Base-by-base conservation (phyloP, 331 rosid species). In the Dryas integrifolia region DNA sequence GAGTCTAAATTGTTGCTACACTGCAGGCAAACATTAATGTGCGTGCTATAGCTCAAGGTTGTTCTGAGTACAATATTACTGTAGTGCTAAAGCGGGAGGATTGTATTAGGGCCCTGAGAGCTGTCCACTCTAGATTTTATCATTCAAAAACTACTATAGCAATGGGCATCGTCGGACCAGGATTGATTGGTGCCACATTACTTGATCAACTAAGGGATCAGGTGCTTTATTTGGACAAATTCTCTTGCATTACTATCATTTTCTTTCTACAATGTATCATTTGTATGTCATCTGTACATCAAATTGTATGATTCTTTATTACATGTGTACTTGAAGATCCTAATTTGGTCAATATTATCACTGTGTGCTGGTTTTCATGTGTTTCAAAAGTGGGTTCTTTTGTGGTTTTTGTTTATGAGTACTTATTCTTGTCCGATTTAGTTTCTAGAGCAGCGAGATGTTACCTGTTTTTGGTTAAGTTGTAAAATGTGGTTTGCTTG, bases 31-130 rank as follows among this genome's bases (percentile, higher is more conserved):
- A 79, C 75, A 85, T 95, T 58, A 95, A 95, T 80, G 95, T 95
- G 53, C 98, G 98, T 41, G 98, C 98, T 65, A 95, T 95, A 72
- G 98, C 98, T 61, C 98, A 95, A 87, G 98, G 98, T 81, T 95
- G 98, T 78, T 82, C 92, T 4, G 98, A 95, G 89, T 91, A 89
- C 86, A 95, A 95, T 79, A 87, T 95, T 5, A 95, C 98, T 11
- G 96, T 95, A 51, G 97, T 95, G 48, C 15, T 95, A 52, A 95
- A 88, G 88, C 86, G 96, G 69, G 98, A 91, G 80, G 96, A 95
- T 77, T 91, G 97, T 78, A 87, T 95, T 79, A 91, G 88, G 80
- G 98, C 97, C 81, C 79, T 95, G 81, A 82, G 89, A 72, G 98
- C 98, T 48, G 98, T 95, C 59, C 98, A 95, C 83, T 91, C 98